Evolutionary conservation across 2,329 filamentous ascomycete species (phyloP).

Genomic region (Apiospora kogelbergensis): DNA sequence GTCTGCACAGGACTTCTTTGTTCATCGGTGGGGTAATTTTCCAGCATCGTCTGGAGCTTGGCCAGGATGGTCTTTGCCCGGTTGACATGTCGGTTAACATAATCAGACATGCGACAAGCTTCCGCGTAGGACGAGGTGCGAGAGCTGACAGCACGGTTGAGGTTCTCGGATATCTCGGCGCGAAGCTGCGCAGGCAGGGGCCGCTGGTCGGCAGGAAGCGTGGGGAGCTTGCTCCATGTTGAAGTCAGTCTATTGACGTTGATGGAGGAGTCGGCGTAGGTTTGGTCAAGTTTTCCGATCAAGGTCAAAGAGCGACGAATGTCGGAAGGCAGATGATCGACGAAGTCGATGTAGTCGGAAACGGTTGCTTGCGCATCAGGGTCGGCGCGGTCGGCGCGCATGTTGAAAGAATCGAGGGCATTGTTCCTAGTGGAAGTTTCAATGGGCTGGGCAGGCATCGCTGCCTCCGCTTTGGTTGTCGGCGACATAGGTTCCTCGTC

Average conservation of each 20-base stretch:
- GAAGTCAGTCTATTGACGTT: conserved; percentile 57
- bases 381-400: conserved; percentile 61
- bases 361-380: conserved; percentile 70
- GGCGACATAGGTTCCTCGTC: conserved; percentile 1
- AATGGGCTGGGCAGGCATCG: conserved; percentile 28
- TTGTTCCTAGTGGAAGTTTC: conserved; percentile 30
- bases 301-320: conserved; percentile 65
- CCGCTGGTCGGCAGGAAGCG: conserved; percentile 45
- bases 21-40: conserved; percentile 58
- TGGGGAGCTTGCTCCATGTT: conserved; percentile 56
- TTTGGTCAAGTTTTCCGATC: conserved; percentile 63
- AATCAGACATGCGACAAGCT: conserved; percentile 62
- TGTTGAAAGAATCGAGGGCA: conserved; percentile 44
- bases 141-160: conserved; percentile 54
- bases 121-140: conserved; percentile 62
- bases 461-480: conserved; percentile 33
- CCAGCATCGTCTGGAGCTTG: conserved; percentile 60
- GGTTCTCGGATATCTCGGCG: conserved; percentile 58
- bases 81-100: conserved; percentile 61
- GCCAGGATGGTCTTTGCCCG: conserved; percentile 58
- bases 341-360: conserved; percentile 69
- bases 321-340: conserved; percentile 68
- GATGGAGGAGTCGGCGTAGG: conserved; percentile 55
- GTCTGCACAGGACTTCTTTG: conserved; percentile 50
- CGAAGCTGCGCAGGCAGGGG: conserved; percentile 52